Evolutionary conservation across 1,139 yeast genomes (phyloP).

Genomic region (Yamadazyma aaseri): DNA sequence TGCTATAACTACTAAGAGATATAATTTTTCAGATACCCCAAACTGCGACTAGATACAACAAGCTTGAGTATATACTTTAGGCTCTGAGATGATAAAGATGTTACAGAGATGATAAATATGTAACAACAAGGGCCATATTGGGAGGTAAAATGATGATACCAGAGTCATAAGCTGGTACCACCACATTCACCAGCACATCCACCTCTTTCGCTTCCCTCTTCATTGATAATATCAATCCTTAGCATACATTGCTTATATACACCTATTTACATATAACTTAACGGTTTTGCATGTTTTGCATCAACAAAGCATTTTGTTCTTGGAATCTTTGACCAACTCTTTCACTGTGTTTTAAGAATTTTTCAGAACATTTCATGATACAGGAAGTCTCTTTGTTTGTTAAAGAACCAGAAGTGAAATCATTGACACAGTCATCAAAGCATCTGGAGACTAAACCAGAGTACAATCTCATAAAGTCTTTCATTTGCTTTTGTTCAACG

Average conservation of each 20-base stretch:
- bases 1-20: too few species aligned
- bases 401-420: conserved; percentile 88
- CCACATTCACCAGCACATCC: too few species aligned
- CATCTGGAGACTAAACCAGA: conserved; percentile 95
- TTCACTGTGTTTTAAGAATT: conserved; percentile 96
- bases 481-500: conserved; percentile 97
- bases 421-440: conserved; percentile 96
- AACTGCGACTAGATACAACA: too few species aligned
- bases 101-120: too few species aligned
- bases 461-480: conserved; percentile 95
- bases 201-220: too few species aligned
- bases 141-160: too few species aligned
- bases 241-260: conserved; percentile 2
- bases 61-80: too few species aligned
- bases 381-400: conserved; percentile 83
- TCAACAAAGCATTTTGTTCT: conserved; percentile 74
- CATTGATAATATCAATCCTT: too few species aligned
- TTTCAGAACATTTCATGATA: conserved; percentile 90
- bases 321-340: conserved; percentile 99
- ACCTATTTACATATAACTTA: conserved; percentile 11
- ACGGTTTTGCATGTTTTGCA: conserved; percentile 47
- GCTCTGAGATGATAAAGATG: too few species aligned
- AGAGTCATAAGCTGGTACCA: too few species aligned
- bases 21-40: too few species aligned
- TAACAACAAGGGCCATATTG: too few species aligned